A percentile compares a stretch with the other conserved stretches of the same genome.
Evolutionary conservation across 1,284 basidiomycete genomes (phyloP).

Genomic region (Papiliotrema fonsecae): DNA sequence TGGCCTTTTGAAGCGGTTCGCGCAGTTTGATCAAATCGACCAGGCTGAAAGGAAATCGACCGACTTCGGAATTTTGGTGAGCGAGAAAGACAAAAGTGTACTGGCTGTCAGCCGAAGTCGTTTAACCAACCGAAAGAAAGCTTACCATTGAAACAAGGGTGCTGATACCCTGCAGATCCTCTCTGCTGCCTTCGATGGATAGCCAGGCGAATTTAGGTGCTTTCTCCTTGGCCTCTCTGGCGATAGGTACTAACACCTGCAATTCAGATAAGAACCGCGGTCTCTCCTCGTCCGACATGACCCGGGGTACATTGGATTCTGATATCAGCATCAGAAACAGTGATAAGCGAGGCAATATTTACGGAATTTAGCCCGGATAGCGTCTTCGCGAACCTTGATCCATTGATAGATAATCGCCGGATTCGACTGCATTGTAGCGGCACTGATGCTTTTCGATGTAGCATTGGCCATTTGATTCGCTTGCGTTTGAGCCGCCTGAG

Average conservation of each 20-base stretch:
- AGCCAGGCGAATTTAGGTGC: conserved; percentile 13
- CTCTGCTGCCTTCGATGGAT: conserved; percentile 5
- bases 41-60: conserved; percentile 13
- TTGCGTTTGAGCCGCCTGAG: not conserved
- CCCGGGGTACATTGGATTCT: conserved; percentile 2
- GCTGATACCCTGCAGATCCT: conserved; percentile 6
- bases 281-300: conserved; percentile 7
- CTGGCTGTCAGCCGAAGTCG: conserved; percentile 8
- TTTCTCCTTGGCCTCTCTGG: conserved; percentile 15
- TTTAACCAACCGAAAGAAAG: not conserved
- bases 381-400: conserved; percentile 10
- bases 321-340: not conserved
- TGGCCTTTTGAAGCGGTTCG: conserved; percentile 4
- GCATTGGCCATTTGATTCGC: not conserved
- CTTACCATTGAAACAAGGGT: conserved; percentile 14
- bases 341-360: not conserved
- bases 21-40: conserved; percentile 15
- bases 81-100: conserved; percentile 21
- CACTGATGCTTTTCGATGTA: not conserved
- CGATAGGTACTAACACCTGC: conserved; percentile 7
- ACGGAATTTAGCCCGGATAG: conserved; percentile 9
- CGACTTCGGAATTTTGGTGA: conserved; percentile 11
- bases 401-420: conserved; percentile 5
- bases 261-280: conserved; percentile 10
- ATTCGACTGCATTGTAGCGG: conserved; percentile 3